Percentiles rank a stretch among this genome's conserved stretches.
These are phyloP conservation scores for Xylaria flabelliformis DNA, from an alignment of 495 filamentous ascomycete species.

Conservation along the genomic window DNA sequence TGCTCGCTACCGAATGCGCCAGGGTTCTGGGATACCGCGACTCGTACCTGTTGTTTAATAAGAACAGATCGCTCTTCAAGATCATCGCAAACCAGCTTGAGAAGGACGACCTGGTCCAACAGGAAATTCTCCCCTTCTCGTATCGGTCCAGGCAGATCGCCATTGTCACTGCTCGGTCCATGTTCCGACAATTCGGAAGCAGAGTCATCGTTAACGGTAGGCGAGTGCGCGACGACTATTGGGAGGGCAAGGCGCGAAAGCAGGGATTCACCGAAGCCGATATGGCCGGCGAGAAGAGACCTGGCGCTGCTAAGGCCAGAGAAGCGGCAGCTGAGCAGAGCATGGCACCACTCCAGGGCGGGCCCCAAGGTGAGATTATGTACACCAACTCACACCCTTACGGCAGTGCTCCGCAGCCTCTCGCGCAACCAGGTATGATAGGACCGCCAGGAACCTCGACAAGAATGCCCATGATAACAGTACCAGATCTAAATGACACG, in stretches of 20 bases:
- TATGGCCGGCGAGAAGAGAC: slow-evolving; percentile 93
- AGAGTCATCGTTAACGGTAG: slow-evolving; percentile 88
- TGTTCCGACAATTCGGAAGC: slow-evolving; percentile 99
- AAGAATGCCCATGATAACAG: slow-evolving; percentile 84
- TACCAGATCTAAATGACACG: slow-evolving; percentile 77
- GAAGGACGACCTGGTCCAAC: slow-evolving; percentile 93
- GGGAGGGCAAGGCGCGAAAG: slow-evolving; percentile 95
- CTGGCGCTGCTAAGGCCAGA: slow-evolving; percentile 85
- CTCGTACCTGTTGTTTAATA: slow-evolving; percentile 98
- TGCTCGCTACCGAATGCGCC: slow-evolving; percentile 98
- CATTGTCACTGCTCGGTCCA: slow-evolving; percentile 97
- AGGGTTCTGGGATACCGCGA: slow-evolving; percentile 93
- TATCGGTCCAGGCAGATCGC: slow-evolving; percentile 98
- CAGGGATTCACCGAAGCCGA: slow-evolving; percentile 99
- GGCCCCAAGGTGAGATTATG: slow-evolving; percentile 75
- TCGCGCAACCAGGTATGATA: slow-evolving; percentile 73
- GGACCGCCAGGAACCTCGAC: slow-evolving; percentile 67
- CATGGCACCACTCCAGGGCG: slow-evolving; percentile 55
- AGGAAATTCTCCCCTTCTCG: slow-evolving; percentile 96
- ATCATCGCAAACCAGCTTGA: slow-evolving; percentile 96
- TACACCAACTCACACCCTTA: slow-evolving; percentile 80
- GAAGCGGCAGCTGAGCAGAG: slow-evolving; percentile 74
- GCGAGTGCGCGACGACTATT: slow-evolving; percentile 96
- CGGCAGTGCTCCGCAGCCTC: slow-evolving; percentile 65
- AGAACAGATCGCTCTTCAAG: slow-evolving; percentile 95